Evolutionary conservation across 345 rosid genomes (phyloP), one percentile per base, ranked within the genome.

Genomic region (Rhizophora apiculata): DNA sequence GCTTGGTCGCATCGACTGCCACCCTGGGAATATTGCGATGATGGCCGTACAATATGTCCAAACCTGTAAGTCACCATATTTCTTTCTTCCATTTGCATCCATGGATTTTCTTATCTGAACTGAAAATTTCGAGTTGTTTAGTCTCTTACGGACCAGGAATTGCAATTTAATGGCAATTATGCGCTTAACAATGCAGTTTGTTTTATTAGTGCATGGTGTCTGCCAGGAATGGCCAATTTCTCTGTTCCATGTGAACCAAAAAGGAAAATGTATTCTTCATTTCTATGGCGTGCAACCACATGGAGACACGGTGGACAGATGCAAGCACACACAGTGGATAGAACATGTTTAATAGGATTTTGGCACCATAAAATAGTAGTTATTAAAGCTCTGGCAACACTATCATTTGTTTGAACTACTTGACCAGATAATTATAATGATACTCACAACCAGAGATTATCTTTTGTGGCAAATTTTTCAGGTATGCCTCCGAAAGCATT

Each of bases 401-500:
- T 15, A 2, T 43, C 18, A 43, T 13, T 43, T 13, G 48, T 43
- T 43, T 19, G 3, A 43, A 43, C 49, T 43, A 39, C 46, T 39
- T 11, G 15, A 39, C 15, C 18, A 11, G 16, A 43, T 43, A 43
- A 13, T 18, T 43, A 43, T 43, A 43, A 11, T 13, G 49, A 43
- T 43, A 6, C 19, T 43, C 49, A 43, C 49, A 43, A 3, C 18
- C 15, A 4, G 18, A 43, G 18, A 15, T 43, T 39, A 43, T 3
- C 1, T 43, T 43, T 13, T 43, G 5, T 13, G 18, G 49, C 53
- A 48, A 11, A 29, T 52, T 62, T 51, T 84, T 70, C 75, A 95
- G 97, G 78, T 43, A 88, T 69, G 96, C 99, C 59, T 85, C 96
- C 75, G 96, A 91, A 80, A 91, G 98, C 78, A 74, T 93, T 62